Percentiles rank a stretch among this genome's conserved stretches.
phyloP scores from a whole-genome alignment of 495 filamentous ascomycete species.

The Letharia columbiana region DNA sequence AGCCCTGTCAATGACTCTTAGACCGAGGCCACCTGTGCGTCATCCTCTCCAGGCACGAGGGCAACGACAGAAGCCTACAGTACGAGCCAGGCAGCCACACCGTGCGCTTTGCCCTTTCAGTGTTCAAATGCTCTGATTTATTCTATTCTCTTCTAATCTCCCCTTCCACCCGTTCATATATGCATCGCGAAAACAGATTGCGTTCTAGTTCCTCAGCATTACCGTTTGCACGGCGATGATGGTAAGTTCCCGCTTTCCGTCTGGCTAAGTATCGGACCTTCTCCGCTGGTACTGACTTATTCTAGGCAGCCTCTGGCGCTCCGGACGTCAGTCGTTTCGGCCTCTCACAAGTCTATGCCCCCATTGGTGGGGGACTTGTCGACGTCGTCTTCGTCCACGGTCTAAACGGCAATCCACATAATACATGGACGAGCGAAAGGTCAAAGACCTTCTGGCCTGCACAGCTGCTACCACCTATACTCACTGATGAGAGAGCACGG shows the following conservation, averaged over 20 bases:
- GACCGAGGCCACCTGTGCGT: neutral
- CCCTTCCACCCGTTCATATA: constrained; percentile 2
- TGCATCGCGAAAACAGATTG: neutral
- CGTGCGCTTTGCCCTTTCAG: neutral
- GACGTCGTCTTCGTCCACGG: constrained; percentile 77
- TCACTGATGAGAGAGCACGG: constrained; percentile 54
- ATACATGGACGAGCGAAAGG: constrained; percentile 62
- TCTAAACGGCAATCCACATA: constrained; percentile 66
- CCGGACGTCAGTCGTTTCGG: constrained; percentile 52
- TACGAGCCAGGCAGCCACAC: constrained; percentile 5
- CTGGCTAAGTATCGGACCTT: neutral
- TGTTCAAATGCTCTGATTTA: neutral
- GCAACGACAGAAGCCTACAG: neutral
- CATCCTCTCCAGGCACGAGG: constrained; percentile 17
- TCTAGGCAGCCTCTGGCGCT: constrained; percentile 17
- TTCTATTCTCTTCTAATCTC: neutral
- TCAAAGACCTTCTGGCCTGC: constrained; percentile 66
- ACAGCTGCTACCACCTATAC: constrained; percentile 59
- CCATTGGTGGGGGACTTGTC: constrained; percentile 42
- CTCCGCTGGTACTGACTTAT: constrained; percentile 10
- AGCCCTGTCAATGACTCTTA: constrained; percentile 9
- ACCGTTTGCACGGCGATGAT: constrained; percentile 13
- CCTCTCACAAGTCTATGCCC: constrained; percentile 57
- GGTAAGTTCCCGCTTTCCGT: constrained; percentile 15
- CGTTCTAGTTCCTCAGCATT: neutral